These are phyloP conservation scores for Neurospora sp. DNA, from an alignment of 495 filamentous ascomycete species.

Conservation along the genomic window DNA sequence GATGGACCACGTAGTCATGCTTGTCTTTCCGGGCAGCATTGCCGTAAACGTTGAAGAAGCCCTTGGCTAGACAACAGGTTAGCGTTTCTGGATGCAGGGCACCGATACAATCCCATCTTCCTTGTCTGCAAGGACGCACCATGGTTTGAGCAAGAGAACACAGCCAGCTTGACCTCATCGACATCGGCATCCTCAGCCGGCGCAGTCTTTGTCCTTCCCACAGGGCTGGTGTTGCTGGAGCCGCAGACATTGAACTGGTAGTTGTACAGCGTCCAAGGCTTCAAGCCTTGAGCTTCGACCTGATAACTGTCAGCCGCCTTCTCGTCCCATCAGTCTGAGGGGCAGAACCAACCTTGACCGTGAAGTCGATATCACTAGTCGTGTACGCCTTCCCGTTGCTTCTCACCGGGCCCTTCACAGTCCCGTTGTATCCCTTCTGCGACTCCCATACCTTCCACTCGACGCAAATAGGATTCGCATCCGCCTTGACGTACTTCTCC, in stretches of 20 bases:
- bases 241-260: conserved; percentile 44
- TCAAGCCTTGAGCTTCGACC: conserved; percentile 47
- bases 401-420: conserved; percentile 27
- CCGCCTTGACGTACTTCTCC: conserved; percentile 37
- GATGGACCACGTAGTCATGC: conserved; percentile 50
- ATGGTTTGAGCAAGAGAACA: conserved; percentile 44
- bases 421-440: conserved; percentile 16
- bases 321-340: background rate
- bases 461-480: conserved; percentile 49
- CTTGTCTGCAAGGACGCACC: conserved; percentile 18
- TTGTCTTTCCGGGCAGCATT: conserved; percentile 54
- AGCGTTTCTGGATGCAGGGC: conserved; percentile 6
- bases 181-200: conserved; percentile 28
- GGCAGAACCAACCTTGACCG: conserved; percentile 38
- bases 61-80: conserved; percentile 29
- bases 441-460: conserved; percentile 31
- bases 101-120: background rate
- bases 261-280: conserved; percentile 45
- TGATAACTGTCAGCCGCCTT: conserved; percentile 14
- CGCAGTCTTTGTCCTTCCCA: conserved; percentile 44
- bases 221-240: conserved; percentile 30
- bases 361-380: conserved; percentile 55
- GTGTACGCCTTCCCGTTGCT: conserved; percentile 46
- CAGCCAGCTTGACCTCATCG: conserved; percentile 33
- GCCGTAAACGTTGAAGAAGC: conserved; percentile 53